Base-by-base conservation (phyloP, 2,329 filamentous ascomycete species). In the Fusarium pseudograminearum region DNA sequence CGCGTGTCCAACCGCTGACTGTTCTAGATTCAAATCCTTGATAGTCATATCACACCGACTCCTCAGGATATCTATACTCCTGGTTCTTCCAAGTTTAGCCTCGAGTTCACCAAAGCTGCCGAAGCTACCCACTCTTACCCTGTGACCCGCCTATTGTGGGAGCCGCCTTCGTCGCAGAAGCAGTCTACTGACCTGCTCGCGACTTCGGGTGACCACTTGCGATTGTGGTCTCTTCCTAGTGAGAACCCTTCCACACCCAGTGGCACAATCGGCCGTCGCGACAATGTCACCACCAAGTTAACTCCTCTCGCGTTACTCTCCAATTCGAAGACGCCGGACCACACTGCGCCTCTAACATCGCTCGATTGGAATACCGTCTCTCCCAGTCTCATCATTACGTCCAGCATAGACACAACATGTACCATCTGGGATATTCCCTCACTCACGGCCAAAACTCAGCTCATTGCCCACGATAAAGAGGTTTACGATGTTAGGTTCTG, bases 391-490 rank as follows among this genome's bases (percentile, higher is more conserved):
- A 99, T 99, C 77, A 99, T 99, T 76, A 99, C 96, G 2, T 98
- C 94, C 5, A 98, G 94, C 79, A 99, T 99, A 76, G 96, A 99
- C 78, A 99, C 96, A 2, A 99, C 96, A 8, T 99, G 96, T 82
- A 99, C 96, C 7, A 99, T 99, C 71, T 99, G 96, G 96, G 96
- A 99, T 79, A 99, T 99, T 58, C 96, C 96, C 5, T 98, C 96
- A 2, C 85, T 99, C 67, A 99, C 96, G 1, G 96, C 96, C 54
- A 99, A 99, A 82, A 99, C 96, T 3, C 96, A 99, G 79, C 85
- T 99, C 46, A 99, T 99, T 80, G 96, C 96, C 22, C 96, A 99
- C 79, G 96, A 99, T 82, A 98, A 98, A 80, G 96, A 99, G 80
- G 96, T 99, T 8, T 99, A 97, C 76, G 96, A 99, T 78, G 96